Conservation (phyloP, 2,329 filamentous ascomycete genomes). For the Penicillium hesseltinei region DNA sequence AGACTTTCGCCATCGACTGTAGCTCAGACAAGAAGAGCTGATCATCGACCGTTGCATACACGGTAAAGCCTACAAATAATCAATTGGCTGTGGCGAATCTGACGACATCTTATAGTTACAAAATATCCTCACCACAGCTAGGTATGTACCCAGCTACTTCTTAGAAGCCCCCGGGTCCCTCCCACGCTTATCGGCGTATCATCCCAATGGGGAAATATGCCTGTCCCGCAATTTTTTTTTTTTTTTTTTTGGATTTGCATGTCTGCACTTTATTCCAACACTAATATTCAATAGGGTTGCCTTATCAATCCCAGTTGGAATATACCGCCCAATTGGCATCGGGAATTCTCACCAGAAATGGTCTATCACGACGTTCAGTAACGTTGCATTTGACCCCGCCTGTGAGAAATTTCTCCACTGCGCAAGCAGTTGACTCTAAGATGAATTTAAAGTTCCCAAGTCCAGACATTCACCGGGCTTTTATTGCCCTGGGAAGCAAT, state of each 20-base stretch:
- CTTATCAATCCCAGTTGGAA: neutral
- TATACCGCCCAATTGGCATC: constrained; percentile 2
- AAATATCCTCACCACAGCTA: neutral
- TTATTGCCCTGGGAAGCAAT: constrained; percentile 90
- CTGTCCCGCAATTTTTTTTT: constrained; percentile 10
- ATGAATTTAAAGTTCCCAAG: constrained; percentile 10
- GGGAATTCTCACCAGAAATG: constrained; percentile 9
- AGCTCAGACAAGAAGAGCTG: neutral
- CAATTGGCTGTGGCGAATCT: neutral
- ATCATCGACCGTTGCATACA: neutral
- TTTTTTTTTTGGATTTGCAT: neutral
- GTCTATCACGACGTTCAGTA: constrained; percentile 1
- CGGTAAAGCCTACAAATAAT: neutral
- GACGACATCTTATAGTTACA: neutral
- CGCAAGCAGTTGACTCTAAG: constrained; percentile 9
- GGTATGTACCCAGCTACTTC: neutral
- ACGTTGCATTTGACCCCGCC: constrained; percentile 6
- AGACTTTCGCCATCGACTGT: neutral
- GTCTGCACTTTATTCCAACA: neutral
- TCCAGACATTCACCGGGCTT: constrained; percentile 52
- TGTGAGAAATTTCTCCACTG: constrained; percentile 22
- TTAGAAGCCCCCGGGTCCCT: neutral
- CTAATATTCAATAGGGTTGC: constrained; percentile 11
- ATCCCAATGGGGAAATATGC: constrained; percentile 10
- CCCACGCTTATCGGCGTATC: constrained; percentile 10